Percentiles rank a stretch among this genome's conserved stretches.
Conservation (phyloP, 1,139 yeast species). For the Zygosaccharomyces sapae region DNA sequence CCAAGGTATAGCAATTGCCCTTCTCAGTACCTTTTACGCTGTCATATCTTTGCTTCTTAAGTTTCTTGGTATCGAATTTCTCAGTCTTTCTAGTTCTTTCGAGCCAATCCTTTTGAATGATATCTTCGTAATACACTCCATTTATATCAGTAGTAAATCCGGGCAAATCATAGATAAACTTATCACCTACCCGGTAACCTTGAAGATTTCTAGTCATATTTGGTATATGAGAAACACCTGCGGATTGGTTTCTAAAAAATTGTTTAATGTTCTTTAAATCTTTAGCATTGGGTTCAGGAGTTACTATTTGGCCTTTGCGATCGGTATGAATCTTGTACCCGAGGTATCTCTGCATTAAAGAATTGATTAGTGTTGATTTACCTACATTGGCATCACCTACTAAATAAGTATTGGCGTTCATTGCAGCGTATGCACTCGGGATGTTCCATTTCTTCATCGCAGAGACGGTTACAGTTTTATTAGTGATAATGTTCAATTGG, state of each 20-base stretch:
- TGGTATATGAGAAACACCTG: conserved; percentile 36
- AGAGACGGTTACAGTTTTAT: conserved; percentile 49
- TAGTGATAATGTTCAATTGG: conserved; percentile 42
- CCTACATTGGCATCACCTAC: conserved; percentile 80
- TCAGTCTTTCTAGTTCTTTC: conserved; percentile 32
- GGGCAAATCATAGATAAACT: conserved; percentile 31
- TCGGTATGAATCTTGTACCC: conserved; percentile 22
- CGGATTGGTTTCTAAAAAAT: conserved; percentile 16
- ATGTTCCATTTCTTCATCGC: conserved; percentile 53
- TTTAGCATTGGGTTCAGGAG: conserved; percentile 3
- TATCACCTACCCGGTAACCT: conserved; percentile 24
- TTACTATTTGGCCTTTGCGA: conserved; percentile 9
- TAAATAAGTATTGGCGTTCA: conserved; percentile 48
- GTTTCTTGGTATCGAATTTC: conserved; percentile 22
- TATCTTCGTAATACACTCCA: conserved; percentile 17
- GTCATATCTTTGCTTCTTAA: conserved; percentile 38
- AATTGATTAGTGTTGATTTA: conserved; percentile 59
- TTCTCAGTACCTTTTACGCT: conserved; percentile 39
- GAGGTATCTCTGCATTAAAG: conserved; percentile 38
- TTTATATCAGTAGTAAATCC: conserved; percentile 25
- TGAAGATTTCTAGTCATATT: conserved; percentile 33
- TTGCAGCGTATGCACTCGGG: conserved; percentile 34
- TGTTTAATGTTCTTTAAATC: conserved; percentile 5
- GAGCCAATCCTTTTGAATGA: conserved; percentile 26
- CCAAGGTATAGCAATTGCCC: conserved; percentile 49